Percentiles rank a stretch among this genome's conserved stretches.
Conservation (phyloP, 257 asterid species). For the Ophiorrhiza pumila region DNA sequence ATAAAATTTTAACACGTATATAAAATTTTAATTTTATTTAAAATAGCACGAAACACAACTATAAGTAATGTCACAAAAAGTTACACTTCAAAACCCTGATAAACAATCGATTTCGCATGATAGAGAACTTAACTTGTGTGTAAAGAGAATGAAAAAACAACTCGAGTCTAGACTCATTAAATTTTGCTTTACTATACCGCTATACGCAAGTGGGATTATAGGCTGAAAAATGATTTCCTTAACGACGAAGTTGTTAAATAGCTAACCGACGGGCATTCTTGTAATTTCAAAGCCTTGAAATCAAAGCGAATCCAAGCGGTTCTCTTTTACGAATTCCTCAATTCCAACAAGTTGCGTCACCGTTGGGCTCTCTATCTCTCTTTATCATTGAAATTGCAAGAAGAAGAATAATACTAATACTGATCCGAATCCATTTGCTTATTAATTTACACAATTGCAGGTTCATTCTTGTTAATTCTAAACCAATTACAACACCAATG, state of each 20-base stretch:
- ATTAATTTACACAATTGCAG: not conserved
- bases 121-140: no score
- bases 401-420: not conserved
- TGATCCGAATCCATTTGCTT: not conserved
- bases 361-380: not conserved
- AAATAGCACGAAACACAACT: no score
- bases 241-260: not conserved
- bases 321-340: no score
- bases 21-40: no score
- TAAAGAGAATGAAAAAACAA: no score
- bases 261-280: not conserved
- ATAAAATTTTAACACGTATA: no score
- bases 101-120: no score
- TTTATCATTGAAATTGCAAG: not conserved
- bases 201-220: no score
- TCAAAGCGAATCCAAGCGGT: constrained; percentile 6
- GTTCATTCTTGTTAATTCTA: not conserved
- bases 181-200: no score
- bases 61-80: no score
- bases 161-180: no score
- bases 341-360: constrained; percentile 3
- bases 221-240: constrained; percentile 6
- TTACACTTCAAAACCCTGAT: no score
- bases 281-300: not conserved
- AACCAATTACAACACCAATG: constrained; percentile 6